A percentile compares a stretch with the other conserved stretches of the same genome.
These are phyloP conservation scores for rapeseed (Brassica napus) DNA, from an alignment of 345 rosid species.

Conservation along the genomic window DNA sequence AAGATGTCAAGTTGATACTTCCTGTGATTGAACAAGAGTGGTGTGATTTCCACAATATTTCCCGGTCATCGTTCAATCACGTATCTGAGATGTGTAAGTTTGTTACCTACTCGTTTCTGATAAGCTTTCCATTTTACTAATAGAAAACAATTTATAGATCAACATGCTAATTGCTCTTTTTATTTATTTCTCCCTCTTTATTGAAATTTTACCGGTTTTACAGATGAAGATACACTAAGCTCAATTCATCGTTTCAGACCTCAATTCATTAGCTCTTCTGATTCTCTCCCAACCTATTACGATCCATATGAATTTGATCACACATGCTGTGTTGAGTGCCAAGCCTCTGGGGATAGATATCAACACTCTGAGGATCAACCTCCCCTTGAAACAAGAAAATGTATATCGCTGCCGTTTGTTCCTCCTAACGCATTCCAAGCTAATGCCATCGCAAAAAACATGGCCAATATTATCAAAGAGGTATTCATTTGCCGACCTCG, in stretches of 20 bases:
- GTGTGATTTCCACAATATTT: slow-evolving; percentile 80
- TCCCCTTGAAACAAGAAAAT: slow-evolving; percentile 49
- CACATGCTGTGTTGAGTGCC: slow-evolving; percentile 58
- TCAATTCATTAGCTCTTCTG: slow-evolving; percentile 48
- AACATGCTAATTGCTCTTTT: not conserved
- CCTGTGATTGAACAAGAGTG: slow-evolving; percentile 81
- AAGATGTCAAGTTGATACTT: slow-evolving; percentile 39
- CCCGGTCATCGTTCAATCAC: slow-evolving; percentile 68
- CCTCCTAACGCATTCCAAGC: slow-evolving; percentile 54
- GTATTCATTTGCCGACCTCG: slow-evolving; percentile 43
- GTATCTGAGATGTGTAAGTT: slow-evolving; percentile 75
- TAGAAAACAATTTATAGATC: not conserved
- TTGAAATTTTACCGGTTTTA: slow-evolving; percentile 20
- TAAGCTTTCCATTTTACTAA: slow-evolving; percentile 1
- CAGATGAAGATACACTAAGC: slow-evolving; percentile 78
- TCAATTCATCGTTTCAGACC: slow-evolving; percentile 81
- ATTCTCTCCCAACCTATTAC: slow-evolving; percentile 62
- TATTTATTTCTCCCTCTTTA: slow-evolving; percentile 9
- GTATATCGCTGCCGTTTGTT: slow-evolving; percentile 75
- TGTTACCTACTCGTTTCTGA: slow-evolving; percentile 21
- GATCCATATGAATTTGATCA: slow-evolving; percentile 65
- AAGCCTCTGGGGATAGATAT: slow-evolving; percentile 40
- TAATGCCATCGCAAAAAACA: slow-evolving; percentile 46
- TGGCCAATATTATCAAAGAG: slow-evolving; percentile 63
- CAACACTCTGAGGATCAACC: slow-evolving; percentile 44